Percentiles rank a stretch among this genome's conserved stretches.
These are phyloP conservation scores for Debaryomyces singareniensis DNA, from an alignment of 1,139 yeast genomes.

Conservation along the genomic window DNA sequence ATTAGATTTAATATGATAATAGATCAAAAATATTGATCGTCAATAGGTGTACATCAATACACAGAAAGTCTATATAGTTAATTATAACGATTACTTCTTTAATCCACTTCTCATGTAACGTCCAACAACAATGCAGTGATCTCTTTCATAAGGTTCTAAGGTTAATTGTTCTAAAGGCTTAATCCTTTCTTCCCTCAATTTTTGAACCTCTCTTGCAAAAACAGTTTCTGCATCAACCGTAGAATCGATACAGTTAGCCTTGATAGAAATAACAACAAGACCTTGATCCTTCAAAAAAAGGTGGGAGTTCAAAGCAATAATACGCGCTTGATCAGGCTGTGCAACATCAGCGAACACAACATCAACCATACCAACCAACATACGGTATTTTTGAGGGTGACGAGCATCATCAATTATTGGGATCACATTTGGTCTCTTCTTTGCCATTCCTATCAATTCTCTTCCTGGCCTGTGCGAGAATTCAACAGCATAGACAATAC, in stretches of 20 bases:
- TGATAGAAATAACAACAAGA: conserved; percentile 95
- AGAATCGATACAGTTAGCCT: conserved; percentile 99
- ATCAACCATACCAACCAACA: conserved; percentile 98
- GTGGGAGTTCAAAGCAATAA: conserved; percentile 96
- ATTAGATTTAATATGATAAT: too few relatives aligned
- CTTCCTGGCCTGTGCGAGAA: conserved; percentile 99
- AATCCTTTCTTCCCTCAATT: conserved; percentile 96
- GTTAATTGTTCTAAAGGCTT: conserved; percentile 98
- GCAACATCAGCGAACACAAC: conserved; percentile 99
- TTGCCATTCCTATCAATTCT: conserved; percentile 98
- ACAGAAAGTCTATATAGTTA: conserved; percentile 1
- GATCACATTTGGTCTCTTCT: conserved; percentile 98
- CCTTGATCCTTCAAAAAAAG: conserved; percentile 97
- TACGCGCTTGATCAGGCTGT: conserved; percentile 99
- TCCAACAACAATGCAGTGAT: conserved; percentile 98
- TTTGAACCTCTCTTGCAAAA: conserved; percentile 98
- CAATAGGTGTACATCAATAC: background rate
- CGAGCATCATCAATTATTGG: conserved; percentile 99
- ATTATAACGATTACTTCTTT: conserved; percentile 31
- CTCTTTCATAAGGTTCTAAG: conserved; percentile 98
- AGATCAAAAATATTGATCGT: too few relatives aligned
- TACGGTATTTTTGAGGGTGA: conserved; percentile 99
- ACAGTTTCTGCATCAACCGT: conserved; percentile 99
- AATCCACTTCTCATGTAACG: conserved; percentile 89
- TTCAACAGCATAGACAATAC: conserved; percentile 97